Evolutionary conservation across 441 rosid genomes (phyloP), one percentile per base, ranked within the genome.

Genomic region (Populus tomentosa): DNA sequence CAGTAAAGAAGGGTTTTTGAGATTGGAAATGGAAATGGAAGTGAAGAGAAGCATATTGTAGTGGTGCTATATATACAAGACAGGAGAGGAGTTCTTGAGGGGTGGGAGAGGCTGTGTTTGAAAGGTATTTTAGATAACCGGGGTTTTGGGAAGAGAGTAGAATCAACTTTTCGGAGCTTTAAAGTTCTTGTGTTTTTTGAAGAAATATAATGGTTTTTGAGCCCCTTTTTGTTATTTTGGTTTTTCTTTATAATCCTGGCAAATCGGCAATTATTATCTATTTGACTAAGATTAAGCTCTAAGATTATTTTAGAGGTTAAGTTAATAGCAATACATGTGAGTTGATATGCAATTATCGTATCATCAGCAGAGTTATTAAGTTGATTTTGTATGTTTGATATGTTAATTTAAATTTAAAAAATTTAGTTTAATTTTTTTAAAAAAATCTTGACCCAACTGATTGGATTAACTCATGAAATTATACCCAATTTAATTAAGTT

Each of bases 51-150:
- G 65, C 40, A 67, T 11, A 20, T 6, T 46, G 81, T 50, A 10
- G 33, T n/a, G 35, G 81, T 63, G 76, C 67, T 77, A 20, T 81
- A 80, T 87, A 83, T 85, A 83, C 71, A 85, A 84, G 85, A 78
- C 79, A 72, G 56, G 50, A 20, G 77, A 64, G 63, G 35, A 46
- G 74, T 46, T 76, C 79, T 70, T 42, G 21, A 46, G 71, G 78
- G 64, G 64, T 70, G 78, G 80, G 73, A 77, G 84, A 72, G 76
- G 73, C 80, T 56, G 79, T 40, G 62, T 65, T 78, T 81, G 81
- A 78, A 84, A 81, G 75, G 68, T 20, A 73, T 36, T 71, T 70
- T 72, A 75, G 75, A 75, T 80, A 50, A 87, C 73, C 69, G 78
- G 70, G 35, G 82, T 84, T 81, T 84, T 61, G 88, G 84, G 86